Percentiles rank a stretch among this genome's conserved stretches.
These are phyloP conservation scores for Cryptosporidium baileyi DNA, from an alignment of 169 alveolate species.

Conservation along the genomic window DNA sequence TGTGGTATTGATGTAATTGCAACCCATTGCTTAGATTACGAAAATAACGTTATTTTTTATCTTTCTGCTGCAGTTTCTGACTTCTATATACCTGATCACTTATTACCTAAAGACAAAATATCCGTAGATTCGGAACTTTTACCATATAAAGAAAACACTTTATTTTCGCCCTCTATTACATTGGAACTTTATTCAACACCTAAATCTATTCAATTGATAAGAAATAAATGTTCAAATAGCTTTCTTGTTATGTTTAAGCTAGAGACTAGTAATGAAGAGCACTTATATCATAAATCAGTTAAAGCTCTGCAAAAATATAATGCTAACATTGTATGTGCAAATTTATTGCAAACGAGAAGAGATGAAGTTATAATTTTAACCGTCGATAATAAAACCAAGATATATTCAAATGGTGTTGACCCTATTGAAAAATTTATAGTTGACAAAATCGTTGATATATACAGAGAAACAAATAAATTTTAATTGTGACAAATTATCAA, in stretches of 20 bases:
- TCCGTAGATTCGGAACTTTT: constrained; percentile 19
- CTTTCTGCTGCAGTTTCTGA: constrained; percentile 90
- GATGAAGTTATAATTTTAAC: constrained; percentile 23
- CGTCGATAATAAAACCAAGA: background rate
- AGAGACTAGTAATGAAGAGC: constrained; percentile 77
- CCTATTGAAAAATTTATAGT: constrained; percentile 29
- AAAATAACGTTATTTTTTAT: constrained; percentile 62
- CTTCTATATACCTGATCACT: constrained; percentile 79
- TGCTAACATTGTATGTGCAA: constrained; percentile 75
- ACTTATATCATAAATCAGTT: constrained; percentile 70
- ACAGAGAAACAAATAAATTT: background rate
- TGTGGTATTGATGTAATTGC: constrained; percentile 68
- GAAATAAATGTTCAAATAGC: constrained; percentile 59
- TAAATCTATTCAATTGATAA: constrained; percentile 71
- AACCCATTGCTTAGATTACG: background rate
- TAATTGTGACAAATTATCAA: background rate
- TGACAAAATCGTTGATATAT: background rate
- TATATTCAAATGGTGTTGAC: background rate
- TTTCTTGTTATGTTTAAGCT: constrained; percentile 76
- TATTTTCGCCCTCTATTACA: background rate
- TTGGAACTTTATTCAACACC: constrained; percentile 75
- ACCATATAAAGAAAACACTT: background rate
- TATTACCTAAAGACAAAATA: constrained; percentile 44
- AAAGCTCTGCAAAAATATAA: constrained; percentile 72
- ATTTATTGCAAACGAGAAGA: constrained; percentile 73